phyloP scores from a whole-genome alignment of 1,284 basidiomycete species.

The Cystobasidiaceae sp. region DNA sequence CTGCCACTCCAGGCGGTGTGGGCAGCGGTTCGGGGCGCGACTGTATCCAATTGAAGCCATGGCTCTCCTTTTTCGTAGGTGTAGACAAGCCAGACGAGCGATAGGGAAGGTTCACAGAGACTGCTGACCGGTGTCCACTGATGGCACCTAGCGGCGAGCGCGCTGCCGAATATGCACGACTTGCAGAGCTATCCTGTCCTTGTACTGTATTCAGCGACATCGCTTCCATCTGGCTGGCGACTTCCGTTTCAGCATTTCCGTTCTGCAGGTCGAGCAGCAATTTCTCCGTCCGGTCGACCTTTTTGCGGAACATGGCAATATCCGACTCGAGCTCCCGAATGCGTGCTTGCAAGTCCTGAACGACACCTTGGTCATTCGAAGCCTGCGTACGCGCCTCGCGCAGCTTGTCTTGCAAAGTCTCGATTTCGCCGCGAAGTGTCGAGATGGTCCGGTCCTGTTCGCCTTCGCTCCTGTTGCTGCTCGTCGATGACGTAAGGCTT shows the following conservation, averaged over 20 bases:
- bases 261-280: background rate
- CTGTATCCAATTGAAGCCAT: background rate
- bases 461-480: background rate
- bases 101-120: background rate
- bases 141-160: background rate
- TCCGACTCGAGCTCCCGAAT: too few relatives aligned
- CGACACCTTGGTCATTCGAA: too few relatives aligned
- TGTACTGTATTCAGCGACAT: too few relatives aligned
- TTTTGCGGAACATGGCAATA: too few relatives aligned
- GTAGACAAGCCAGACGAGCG: background rate
- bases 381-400: too few relatives aligned
- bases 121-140: background rate
- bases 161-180: too few relatives aligned
- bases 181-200: too few relatives aligned
- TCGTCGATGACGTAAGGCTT: too few relatives aligned
- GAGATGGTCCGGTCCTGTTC: too few relatives aligned
- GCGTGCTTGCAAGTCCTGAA: too few relatives aligned
- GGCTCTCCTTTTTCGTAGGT: constrained; percentile 9
- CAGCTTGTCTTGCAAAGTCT: too few relatives aligned
- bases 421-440: too few relatives aligned
- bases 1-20: constrained; percentile 10
- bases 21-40: constrained; percentile 16
- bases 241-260: background rate
- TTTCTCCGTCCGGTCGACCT: background rate
- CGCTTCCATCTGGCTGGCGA: background rate